Evolutionary conservation across 495 filamentous ascomycete species (phyloP), one percentile per base, ranked within the genome.

Genomic region (Neurospora sp.): DNA sequence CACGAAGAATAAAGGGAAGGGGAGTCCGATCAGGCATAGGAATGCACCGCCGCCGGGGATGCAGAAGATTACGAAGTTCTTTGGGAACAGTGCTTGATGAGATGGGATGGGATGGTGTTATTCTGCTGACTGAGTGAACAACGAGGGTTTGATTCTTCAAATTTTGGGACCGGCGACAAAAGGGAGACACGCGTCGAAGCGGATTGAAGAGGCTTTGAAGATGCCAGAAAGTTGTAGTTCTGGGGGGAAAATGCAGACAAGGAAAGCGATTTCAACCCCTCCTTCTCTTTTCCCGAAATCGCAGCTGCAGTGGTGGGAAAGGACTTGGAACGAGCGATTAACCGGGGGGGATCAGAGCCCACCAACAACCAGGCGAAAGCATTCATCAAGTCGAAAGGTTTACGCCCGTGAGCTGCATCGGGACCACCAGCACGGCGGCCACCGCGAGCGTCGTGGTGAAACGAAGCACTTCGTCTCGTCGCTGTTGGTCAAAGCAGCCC

Each of bases 41-140:
- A 35, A 62, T 35, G 27, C 54, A 8, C 54, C 54, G 6, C 54
- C 54, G 54, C 54, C 54, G 23, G 90, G 91, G 11, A 93, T 88
- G 71, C 91, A 92, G 80, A 91, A 90, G 82, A 97, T 97, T 73
- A 97, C 94, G 0, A 93, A 87, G 71, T 97, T 96, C 79, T 96
- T 96, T 82, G 88, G 84, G 18, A 93, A 91, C 69, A 84, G 82
- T 69, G 82, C 82, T 8, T 85, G 62, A 76, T 62, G 16, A 16
- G 20, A n/a, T 14, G 44, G 12, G 11, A 40, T 18, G 16, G 14
- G 41, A 18, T 42, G 41, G 3, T 16, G 16, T 42, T 18, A 1
- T 7, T 42, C 41, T 18, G 14, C 31, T 38, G 1, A 5, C 31
- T 38, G 1, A 5, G 14, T 16, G n/a, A 20, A 35, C 31, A 35